phyloP scores from a whole-genome alignment of 768 basidiomycete species.

The Tricholoma sp. region DNA sequence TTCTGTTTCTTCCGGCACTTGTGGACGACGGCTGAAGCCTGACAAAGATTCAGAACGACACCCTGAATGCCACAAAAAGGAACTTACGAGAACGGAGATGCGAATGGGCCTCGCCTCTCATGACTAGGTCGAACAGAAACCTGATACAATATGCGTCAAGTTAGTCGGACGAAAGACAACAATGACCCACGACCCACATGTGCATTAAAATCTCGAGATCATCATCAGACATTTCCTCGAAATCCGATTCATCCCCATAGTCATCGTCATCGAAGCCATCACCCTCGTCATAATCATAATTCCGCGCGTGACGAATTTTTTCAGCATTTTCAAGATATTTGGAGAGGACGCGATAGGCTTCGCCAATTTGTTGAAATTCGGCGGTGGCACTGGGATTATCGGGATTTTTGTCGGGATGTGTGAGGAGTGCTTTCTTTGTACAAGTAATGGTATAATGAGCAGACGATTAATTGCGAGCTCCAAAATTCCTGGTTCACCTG shows the following conservation, averaged over 20 bases:
- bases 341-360: slow-evolving; percentile 59
- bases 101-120: slow-evolving; percentile 27
- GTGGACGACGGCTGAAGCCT: slow-evolving; percentile 16
- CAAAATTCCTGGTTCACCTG: slow-evolving; percentile 37
- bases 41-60: neutral
- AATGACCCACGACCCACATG: slow-evolving; percentile 16
- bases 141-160: slow-evolving; percentile 9
- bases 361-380: slow-evolving; percentile 64
- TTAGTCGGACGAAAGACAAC: neutral
- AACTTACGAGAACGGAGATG: slow-evolving; percentile 7
- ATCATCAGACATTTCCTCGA: slow-evolving; percentile 8
- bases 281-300: slow-evolving; percentile 28
- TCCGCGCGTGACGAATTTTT: slow-evolving; percentile 1
- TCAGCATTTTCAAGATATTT: slow-evolving; percentile 44
- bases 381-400: slow-evolving; percentile 59
- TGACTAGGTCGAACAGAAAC: slow-evolving; percentile 38
- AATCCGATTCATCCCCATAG: slow-evolving; percentile 21
- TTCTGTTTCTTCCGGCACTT: slow-evolving; percentile 36
- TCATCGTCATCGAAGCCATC: slow-evolving; percentile 33
- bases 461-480: neutral
- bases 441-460: slow-evolving; percentile 1
- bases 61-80: neutral
- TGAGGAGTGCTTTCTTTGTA: slow-evolving; percentile 52
- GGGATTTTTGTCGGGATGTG: slow-evolving; percentile 76
- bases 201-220: slow-evolving; percentile 2